phyloP scores from a whole-genome alignment of 306 rosid genomes.

The Cercis canadensis region DNA sequence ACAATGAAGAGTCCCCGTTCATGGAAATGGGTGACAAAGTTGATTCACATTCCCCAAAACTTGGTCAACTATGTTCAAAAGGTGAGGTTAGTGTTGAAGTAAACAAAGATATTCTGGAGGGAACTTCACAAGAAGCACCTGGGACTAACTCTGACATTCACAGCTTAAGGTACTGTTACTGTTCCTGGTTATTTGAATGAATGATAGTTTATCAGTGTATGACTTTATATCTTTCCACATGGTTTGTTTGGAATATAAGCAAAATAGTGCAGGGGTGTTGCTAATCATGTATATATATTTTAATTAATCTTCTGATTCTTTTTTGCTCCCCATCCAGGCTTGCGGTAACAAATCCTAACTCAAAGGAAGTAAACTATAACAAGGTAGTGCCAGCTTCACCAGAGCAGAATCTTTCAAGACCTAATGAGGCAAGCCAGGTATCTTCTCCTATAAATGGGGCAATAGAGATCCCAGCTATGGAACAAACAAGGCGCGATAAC shows the following conservation, averaged over 20 bases:
- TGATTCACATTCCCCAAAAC: slow-evolving; percentile 45
- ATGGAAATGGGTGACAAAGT: slow-evolving; percentile 35
- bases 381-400: slow-evolving; percentile 72
- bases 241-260: slow-evolving; percentile 20
- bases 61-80: slow-evolving; percentile 16
- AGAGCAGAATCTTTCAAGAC: slow-evolving; percentile 46
- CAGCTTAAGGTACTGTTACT: slow-evolving; percentile 54
- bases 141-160: slow-evolving; percentile 40
- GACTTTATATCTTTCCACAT: neutral
- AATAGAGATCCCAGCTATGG: slow-evolving; percentile 11
- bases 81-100: slow-evolving; percentile 34
- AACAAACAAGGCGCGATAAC: slow-evolving; percentile 28
- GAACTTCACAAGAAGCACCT: slow-evolving; percentile 40
- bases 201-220: neutral
- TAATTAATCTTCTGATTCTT: neutral
- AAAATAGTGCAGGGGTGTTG: no score
- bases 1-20: slow-evolving; percentile 32
- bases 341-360: slow-evolving; percentile 48
- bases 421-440: slow-evolving; percentile 39
- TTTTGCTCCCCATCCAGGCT: slow-evolving; percentile 48
- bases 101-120: slow-evolving; percentile 35
- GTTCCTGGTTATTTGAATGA: neutral
- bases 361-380: slow-evolving; percentile 63
- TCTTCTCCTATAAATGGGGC: slow-evolving; percentile 39
- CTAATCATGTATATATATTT: no score